These are phyloP conservation scores for Hemileccinum rubropunctum DNA, from an alignment of 768 basidiomycete species.

Conservation along the genomic window DNA sequence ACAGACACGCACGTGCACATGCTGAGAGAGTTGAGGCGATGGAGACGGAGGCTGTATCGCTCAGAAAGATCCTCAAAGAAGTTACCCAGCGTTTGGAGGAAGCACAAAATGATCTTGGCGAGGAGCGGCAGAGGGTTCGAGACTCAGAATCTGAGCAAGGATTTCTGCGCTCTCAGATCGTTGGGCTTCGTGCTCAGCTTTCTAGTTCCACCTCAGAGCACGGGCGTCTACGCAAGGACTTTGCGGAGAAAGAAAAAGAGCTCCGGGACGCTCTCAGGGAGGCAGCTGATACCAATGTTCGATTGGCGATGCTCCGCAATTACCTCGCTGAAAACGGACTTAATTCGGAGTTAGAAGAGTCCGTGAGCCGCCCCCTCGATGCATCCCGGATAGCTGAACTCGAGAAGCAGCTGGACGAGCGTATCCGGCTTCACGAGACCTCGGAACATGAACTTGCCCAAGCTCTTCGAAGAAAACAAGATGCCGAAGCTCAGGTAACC, in stretches of 20 bases:
- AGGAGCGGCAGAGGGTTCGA: constrained; percentile 63
- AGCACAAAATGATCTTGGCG: constrained; percentile 56
- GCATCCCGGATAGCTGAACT: constrained; percentile 64
- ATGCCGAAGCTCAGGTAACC: constrained; percentile 68
- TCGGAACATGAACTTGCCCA: constrained; percentile 74
- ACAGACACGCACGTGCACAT: constrained; percentile 69
- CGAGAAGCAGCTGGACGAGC: constrained; percentile 74
- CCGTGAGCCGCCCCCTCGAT: constrained; percentile 33
- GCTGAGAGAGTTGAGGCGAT: constrained; percentile 79
- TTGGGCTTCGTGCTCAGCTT: constrained; percentile 71
- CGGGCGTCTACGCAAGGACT: constrained; percentile 67
- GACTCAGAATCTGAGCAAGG: constrained; percentile 66
- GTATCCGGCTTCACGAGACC: constrained; percentile 66
- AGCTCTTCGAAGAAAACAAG: constrained; percentile 62
- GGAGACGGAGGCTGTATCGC: constrained; percentile 70
- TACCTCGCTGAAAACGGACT: constrained; percentile 90
- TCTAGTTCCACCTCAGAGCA: constrained; percentile 65
- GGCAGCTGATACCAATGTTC: constrained; percentile 66
- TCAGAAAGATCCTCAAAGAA: constrained; percentile 81
- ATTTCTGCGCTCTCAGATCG: constrained; percentile 67
- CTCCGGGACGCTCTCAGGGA: constrained; percentile 63
- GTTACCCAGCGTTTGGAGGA: constrained; percentile 69
- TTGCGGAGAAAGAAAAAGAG: constrained; percentile 61
- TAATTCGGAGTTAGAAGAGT: constrained; percentile 66
- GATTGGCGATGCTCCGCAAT: constrained; percentile 75